Percentiles rank a stretch among this genome's conserved stretches.
Evolutionary conservation across 352 stramenopile genomes (phyloP).

Genomic region (Globisporangium nagaii): DNA sequence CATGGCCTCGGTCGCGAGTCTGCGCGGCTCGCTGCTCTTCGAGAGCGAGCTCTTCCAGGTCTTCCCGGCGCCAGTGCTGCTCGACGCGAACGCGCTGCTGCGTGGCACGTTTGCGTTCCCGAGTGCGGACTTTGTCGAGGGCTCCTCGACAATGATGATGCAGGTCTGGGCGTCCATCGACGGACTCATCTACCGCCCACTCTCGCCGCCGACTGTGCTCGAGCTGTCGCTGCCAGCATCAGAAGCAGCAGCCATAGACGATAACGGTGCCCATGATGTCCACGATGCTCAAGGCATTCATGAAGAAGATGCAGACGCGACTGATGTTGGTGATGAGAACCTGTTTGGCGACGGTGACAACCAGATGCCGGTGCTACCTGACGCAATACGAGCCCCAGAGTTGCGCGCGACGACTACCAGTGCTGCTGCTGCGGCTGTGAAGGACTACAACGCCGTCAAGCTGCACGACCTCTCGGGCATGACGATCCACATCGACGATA

Average conservation of each 20-base stretch:
- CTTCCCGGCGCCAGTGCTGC: conserved; percentile 72
- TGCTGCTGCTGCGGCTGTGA: neutral
- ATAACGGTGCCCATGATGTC: too few relatives aligned
- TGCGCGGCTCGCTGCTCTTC: conserved; percentile 75
- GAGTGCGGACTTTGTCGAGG: conserved; percentile 46
- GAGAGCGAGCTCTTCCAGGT: conserved; percentile 83
- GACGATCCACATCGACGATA: conserved; percentile 83
- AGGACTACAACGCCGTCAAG: conserved; percentile 41
- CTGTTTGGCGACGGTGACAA: neutral
- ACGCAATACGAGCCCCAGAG: neutral
- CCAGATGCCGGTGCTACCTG: too few relatives aligned
- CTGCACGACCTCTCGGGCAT: conserved; percentile 83
- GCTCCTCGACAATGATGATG: conserved; percentile 78
- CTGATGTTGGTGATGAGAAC: neutral
- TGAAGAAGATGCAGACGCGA: neutral
- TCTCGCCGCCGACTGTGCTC: conserved; percentile 64
- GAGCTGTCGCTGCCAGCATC: conserved; percentile 12
- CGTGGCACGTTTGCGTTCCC: conserved; percentile 54
- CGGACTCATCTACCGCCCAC: conserved; percentile 68
- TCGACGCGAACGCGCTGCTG: conserved; percentile 75
- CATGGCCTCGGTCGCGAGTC: conserved; percentile 72
- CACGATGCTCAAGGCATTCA: neutral
- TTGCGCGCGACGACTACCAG: neutral
- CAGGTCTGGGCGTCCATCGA: conserved; percentile 83
- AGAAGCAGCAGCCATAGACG: conserved; percentile 5